Base-by-base conservation (phyloP, 305 asterid genomes). In the Coffea humblotiana region DNA sequence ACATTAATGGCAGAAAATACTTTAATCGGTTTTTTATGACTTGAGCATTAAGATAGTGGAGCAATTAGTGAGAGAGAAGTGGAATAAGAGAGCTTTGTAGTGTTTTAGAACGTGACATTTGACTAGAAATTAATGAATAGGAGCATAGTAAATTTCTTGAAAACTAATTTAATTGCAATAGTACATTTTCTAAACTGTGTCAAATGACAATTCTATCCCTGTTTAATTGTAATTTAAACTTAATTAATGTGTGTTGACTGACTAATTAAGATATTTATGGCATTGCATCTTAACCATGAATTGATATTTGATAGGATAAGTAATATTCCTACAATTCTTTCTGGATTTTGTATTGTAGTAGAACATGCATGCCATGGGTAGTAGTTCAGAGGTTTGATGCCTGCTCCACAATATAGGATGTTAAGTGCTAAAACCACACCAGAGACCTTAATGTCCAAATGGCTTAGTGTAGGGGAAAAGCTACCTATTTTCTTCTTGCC, bases 71-170 rank as follows among this genome's bases (percentile, higher is more conserved):
- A 47, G 48, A 65, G 13, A 29, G 29, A 72, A 37, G 19, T 69
- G 60, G 40, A 74, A 32, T 61, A 29, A 40, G 51, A 13, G 15
- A 8, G 67, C 21, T 37, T 37, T 37, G 43, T 54, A 51, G 29
- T 35, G n/a, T 79, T 37, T 63, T 60, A 35, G 60, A 13, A 49
- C 12, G 63, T 48, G 43, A 9, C 0, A 32, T 67, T 77, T 77
- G 83, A 64, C 75, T 52, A 40, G 18, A 78, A 51, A 45, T 54
- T 45, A 51, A 27, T 54, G 4, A 32, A 74, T 49, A 79, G 21
- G 21, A 14, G 79, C 71, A 74, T 67, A 45, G 25, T 74, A 25
- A 66, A 80, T 75, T 54, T 49, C 37, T 12, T 74, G n/a, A 23
- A 64, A 64, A 74, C 64, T 51, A 19, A 49, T 35, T 37, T 66